These are phyloP conservation scores for Hypocreales sp. DNA, from an alignment of 2,329 filamentous ascomycete genomes.

Conservation along the genomic window DNA sequence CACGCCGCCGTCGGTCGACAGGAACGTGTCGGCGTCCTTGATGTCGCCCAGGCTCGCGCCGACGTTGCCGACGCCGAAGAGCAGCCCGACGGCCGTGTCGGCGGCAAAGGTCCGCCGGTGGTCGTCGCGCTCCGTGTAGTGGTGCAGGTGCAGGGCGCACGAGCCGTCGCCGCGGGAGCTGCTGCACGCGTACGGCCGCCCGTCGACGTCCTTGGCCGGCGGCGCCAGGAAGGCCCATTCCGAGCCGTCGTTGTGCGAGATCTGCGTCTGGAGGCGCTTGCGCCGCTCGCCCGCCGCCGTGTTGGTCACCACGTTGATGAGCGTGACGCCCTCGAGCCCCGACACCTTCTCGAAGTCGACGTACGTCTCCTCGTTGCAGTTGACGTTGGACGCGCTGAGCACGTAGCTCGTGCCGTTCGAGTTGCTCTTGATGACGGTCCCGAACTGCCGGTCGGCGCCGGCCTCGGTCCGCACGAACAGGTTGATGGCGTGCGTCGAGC, in stretches of 20 bases:
- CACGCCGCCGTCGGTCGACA: conserved; percentile 82
- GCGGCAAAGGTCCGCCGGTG: conserved; percentile 78
- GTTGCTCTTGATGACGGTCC: conserved; percentile 92
- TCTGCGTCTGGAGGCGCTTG: conserved; percentile 79
- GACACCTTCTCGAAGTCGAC: conserved; percentile 96
- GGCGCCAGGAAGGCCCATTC: conserved; percentile 67
- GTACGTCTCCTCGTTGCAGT: conserved; percentile 60
- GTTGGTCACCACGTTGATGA: conserved; percentile 80
- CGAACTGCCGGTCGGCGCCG: conserved; percentile 50
- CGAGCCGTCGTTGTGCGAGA: conserved; percentile 91
- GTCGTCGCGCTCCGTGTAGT: conserved; percentile 82
- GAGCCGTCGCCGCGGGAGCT: conserved; percentile 40
- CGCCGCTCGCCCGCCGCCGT: conserved; percentile 54
- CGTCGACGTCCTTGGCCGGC: conserved; percentile 55
- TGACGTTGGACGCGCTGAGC: conserved; percentile 65
- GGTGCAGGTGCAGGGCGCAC: conserved; percentile 84
- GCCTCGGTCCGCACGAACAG: conserved; percentile 75
- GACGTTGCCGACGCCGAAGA: conserved; percentile 87
- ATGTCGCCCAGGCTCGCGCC: conserved; percentile 50
- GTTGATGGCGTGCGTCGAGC: conserved; percentile 87
- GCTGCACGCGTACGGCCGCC: conserved; percentile 56
- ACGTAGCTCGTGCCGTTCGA: conserved; percentile 96
- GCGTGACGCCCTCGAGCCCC: conserved; percentile 74
- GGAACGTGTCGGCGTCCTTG: conserved; percentile 73
- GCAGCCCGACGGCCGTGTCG: conserved; percentile 71